Percentiles rank a stretch among this genome's conserved stretches.
Conservation (phyloP, 2,329 filamentous ascomycete genomes). For the Aspergillus fumigatiaffinis region DNA sequence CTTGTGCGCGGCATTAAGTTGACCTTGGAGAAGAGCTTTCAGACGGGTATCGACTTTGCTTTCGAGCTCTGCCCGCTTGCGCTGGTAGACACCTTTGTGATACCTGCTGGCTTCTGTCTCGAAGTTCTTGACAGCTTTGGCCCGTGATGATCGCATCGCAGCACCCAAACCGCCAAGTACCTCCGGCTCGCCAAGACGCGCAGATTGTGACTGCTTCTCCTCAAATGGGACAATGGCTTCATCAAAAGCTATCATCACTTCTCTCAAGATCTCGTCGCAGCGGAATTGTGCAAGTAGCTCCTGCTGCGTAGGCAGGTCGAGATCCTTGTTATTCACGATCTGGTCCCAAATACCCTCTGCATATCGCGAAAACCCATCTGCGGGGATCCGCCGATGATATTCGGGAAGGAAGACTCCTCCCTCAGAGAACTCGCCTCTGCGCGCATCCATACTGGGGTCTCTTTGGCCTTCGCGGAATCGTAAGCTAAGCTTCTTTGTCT, state of each 20-base stretch:
- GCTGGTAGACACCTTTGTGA: conserved; percentile 89
- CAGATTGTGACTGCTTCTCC: conserved; percentile 73
- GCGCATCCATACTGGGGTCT: conserved; percentile 58
- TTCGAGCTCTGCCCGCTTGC: conserved; percentile 81
- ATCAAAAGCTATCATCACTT: conserved; percentile 82
- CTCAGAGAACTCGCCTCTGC: conserved; percentile 66
- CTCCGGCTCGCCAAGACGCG: conserved; percentile 65
- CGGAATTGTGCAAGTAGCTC: conserved; percentile 95
- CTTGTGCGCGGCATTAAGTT: conserved; percentile 85
- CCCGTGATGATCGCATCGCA: conserved; percentile 67
- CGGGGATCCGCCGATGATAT: conserved; percentile 92
- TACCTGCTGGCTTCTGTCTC: conserved; percentile 88
- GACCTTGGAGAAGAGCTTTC: conserved; percentile 83
- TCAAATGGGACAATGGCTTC: conserved; percentile 77
- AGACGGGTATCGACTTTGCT: conserved; percentile 82
- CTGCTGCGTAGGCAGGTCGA: conserved; percentile 94
- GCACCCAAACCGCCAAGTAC: conserved; percentile 72
- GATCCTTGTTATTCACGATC: conserved; percentile 97
- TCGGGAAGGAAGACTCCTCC: conserved; percentile 86
- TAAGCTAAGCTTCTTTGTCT: conserved; percentile 73
- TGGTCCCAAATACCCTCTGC: conserved; percentile 96
- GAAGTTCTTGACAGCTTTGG: conserved; percentile 75
- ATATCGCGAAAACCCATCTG: conserved; percentile 93
- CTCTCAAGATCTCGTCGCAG: conserved; percentile 92
- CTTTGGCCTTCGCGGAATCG: conserved; percentile 80